Evolutionary conservation across 2,329 filamentous ascomycete genomes (phyloP).

Genomic region (Exserohilum rostratum): DNA sequence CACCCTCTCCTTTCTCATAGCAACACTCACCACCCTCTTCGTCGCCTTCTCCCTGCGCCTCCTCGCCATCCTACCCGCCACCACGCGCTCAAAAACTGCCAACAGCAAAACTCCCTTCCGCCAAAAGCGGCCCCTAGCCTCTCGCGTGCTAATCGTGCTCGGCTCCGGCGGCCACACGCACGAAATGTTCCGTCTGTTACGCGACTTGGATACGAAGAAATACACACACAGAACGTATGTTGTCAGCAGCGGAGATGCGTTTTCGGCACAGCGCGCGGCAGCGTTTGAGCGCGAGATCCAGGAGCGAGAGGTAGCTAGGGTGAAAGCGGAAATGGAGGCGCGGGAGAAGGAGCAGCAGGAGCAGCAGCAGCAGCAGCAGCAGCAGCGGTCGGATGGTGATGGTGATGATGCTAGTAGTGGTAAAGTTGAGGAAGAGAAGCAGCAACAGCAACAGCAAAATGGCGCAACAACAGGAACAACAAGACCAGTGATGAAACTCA

Average conservation of each 20-base stretch:
- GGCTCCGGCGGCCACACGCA: constrained; percentile 94
- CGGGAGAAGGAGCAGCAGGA: not conserved
- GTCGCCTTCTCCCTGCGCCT: constrained; percentile 47
- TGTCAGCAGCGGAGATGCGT: constrained; percentile 75
- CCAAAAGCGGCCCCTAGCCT: constrained; percentile 43
- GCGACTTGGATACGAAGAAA: constrained; percentile 55
- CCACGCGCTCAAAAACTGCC: constrained; percentile 31
- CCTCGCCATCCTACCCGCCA: constrained; percentile 47
- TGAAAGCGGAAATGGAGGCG: not conserved
- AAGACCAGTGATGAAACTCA: constrained; percentile 4
- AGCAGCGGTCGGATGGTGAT: too few species aligned
- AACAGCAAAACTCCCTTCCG: constrained; percentile 14
- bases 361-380: too few species aligned
- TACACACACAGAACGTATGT: constrained; percentile 78
- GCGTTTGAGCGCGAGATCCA: constrained; percentile 64
- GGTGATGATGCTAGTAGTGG: too few species aligned
- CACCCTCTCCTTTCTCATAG: constrained; percentile 38
- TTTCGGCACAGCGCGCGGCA: constrained; percentile 68
- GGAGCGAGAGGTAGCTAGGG: constrained; percentile 19
- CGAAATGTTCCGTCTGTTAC: constrained; percentile 89
- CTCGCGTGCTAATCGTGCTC: constrained; percentile 78
- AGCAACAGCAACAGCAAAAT: not conserved
- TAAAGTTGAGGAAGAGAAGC: too few species aligned
- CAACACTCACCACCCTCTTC: constrained; percentile 43
- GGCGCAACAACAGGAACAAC: not conserved